Base-by-base conservation (phyloP, 805 yeast species). In the Helenozyma rhizophorensis region DNA sequence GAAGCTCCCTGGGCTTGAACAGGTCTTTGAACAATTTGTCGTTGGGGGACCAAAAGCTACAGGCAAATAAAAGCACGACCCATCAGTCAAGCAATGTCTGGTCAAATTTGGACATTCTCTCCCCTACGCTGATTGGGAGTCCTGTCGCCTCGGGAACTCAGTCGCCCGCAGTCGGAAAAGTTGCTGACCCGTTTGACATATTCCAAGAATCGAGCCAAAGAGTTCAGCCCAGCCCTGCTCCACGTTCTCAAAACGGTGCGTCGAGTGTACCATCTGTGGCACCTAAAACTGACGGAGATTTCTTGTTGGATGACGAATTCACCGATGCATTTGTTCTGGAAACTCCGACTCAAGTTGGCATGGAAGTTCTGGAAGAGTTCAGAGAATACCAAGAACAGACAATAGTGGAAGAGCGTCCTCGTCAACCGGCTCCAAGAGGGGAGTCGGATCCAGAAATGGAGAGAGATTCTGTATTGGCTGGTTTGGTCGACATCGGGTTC, bases 401-500 rank as follows among this genome's bases (percentile, higher is more conserved):
- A n/a, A n/a, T n/a, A n/a, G n/a, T n/a, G n/a, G n/a, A n/a, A n/a
- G n/a, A n/a, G n/a, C n/a, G n/a, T n/a, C n/a, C n/a, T n/a, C n/a
- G n/a, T n/a, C n/a, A n/a, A n/a, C n/a, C n/a, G n/a, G n/a, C n/a
- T n/a, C n/a, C n/a, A n/a, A 21, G 15, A 24, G 36, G 4, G 3
- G 9, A 5, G 19, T 9, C 11, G 27, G 14, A 16, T 25, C 31
- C 9, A 28, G 16, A 22, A 9, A 22, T 23, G 30, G 32, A 50
- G 37, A 53, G 56, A 27, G 83, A 78, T 42, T 60, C 60, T 25
- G 66, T 76, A 1, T 51, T 84, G 12, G 90, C 90, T 0, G 83
- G 78, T 44, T 62, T 85, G 26, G 57, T 83, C 2, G 93, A 85
- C 38, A 86, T 86, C 77, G 95, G 95, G 2, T 86, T 86, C 48